Base-by-base conservation (phyloP, 1,139 yeast species). In the Chernovozyma aurita region DNA sequence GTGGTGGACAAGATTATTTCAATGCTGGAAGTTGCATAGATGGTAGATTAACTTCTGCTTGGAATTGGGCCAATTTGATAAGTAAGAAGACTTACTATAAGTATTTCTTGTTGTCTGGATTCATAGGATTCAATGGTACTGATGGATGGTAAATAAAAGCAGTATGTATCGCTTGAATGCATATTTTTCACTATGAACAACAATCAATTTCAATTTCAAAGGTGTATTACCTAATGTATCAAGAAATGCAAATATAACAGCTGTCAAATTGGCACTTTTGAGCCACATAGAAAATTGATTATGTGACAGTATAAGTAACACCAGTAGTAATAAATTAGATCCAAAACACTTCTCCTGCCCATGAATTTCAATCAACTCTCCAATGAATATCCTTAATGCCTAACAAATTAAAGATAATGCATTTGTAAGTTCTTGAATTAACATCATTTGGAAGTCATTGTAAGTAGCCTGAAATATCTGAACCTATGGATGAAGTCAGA, bases 1-100 rank as follows among this genome's bases (percentile, higher is more conserved):
- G 85, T 6, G 92, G 92, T 30, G 87, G 87, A 6, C 86, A 81
- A 48, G 81, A 83, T 54, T 81, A 78, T 53, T 82, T 78, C 52
- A 82, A 81, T 66, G 85, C 87, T 18, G 92, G 92, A 1, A 76
- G 85, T 2, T 82, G 92, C 57, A 82, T 82, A 39, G 92, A 82
- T 53, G 92, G 90, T 17, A 70, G 90, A 36, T 61, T 83, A 35
- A 82, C 92, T 0, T 75, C 83, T 37, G 85, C 88, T 1, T 83
- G 90, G 85, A 83, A 82, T 48, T 84, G 85, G 71, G 81, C 87
- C 36, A 82, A 83, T 50, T 70, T 71, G 41, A 76, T 82, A 31
- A 59, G 78, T 22, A 80, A 80, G 51, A 81, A 80, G 50, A 66
- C 70, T 8, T 82, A 80, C 51, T 78, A 74, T 49, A 79, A 77